Evolutionary conservation across 2,329 filamentous ascomycete genomes (phyloP).

Genomic region (Talaromyces atroroseus): DNA sequence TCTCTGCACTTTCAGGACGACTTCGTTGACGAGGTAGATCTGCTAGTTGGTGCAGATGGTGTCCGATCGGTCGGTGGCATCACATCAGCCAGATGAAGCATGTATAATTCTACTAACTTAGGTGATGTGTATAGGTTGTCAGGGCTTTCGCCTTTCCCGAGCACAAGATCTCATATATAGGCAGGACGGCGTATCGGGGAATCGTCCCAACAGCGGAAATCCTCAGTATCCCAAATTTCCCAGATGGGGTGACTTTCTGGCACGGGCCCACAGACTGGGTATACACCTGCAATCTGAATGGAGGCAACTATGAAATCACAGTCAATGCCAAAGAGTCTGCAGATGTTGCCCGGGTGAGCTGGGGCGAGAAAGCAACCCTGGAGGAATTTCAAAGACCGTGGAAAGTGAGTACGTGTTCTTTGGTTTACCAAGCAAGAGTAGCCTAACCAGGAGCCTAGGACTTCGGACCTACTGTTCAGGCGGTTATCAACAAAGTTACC

Average conservation of each 20-base stretch:
- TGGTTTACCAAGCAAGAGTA: background rate
- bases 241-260: slow-evolving; percentile 7
- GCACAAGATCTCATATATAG: slow-evolving; percentile 3
- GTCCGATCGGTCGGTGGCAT: slow-evolving; percentile 1
- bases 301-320: slow-evolving; percentile 12
- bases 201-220: background rate
- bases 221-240: background rate
- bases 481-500: background rate
- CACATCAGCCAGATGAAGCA: background rate
- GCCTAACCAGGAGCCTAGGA: background rate
- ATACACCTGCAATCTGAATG: slow-evolving; percentile 1
- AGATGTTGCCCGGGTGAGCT: slow-evolving; percentile 10
- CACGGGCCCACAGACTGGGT: slow-evolving; percentile 3
- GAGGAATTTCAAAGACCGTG: slow-evolving; percentile 1
- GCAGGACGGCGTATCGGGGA: background rate
- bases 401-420: background rate
- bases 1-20: background rate
- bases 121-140: background rate
- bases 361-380: slow-evolving; percentile 11
- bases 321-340: slow-evolving; percentile 4
- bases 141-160: slow-evolving; percentile 5
- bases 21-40: background rate
- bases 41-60: slow-evolving; percentile 3
- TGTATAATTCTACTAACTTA: background rate
- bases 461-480: slow-evolving; percentile 2